phyloP scores from a whole-genome alignment of 768 basidiomycete genomes.

The Amanita muscaria region DNA sequence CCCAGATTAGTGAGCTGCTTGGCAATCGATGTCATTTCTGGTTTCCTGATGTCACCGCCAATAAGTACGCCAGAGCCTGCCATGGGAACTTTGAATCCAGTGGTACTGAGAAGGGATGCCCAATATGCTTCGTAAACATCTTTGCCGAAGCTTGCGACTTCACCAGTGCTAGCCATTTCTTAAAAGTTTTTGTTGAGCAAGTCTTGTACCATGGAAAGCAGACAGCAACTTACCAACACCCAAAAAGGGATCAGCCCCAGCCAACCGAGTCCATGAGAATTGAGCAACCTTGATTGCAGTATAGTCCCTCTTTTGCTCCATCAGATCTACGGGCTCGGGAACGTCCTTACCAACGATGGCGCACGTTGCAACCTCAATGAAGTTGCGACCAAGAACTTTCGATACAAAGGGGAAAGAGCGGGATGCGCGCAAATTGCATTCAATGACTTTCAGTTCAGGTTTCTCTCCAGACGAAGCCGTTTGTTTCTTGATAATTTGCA shows the following conservation, averaged over 20 bases:
- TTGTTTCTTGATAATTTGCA: constrained; percentile 93
- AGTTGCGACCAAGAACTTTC: constrained; percentile 95
- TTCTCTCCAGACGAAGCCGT: constrained; percentile 36
- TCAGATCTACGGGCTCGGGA: constrained; percentile 85
- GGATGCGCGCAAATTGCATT: constrained; percentile 96
- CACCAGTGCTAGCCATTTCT: constrained; percentile 99
- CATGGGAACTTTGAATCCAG: constrained; percentile 88
- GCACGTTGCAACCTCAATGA: constrained; percentile 86
- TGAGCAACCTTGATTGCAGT: constrained; percentile 96
- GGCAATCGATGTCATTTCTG: constrained; percentile 81
- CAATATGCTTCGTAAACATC: constrained; percentile 95
- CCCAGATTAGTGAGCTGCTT: constrained; percentile 76
- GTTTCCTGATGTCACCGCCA: constrained; percentile 82
- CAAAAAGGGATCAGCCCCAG: constrained; percentile 93
- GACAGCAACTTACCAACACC: constrained; percentile 66
- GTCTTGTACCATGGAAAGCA: background rate
- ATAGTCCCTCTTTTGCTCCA: constrained; percentile 85
- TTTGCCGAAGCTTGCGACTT: constrained; percentile 92
- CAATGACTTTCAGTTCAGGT: constrained; percentile 88
- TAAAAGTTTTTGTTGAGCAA: constrained; percentile 8
- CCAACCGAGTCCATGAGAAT: constrained; percentile 96
- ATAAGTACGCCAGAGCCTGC: constrained; percentile 82
- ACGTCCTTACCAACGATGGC: constrained; percentile 83
- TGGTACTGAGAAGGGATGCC: constrained; percentile 90
- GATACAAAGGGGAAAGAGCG: constrained; percentile 99